Evolutionary conservation across 768 basidiomycete species (phyloP).

Genomic region (Pisolithus microcarpus): DNA sequence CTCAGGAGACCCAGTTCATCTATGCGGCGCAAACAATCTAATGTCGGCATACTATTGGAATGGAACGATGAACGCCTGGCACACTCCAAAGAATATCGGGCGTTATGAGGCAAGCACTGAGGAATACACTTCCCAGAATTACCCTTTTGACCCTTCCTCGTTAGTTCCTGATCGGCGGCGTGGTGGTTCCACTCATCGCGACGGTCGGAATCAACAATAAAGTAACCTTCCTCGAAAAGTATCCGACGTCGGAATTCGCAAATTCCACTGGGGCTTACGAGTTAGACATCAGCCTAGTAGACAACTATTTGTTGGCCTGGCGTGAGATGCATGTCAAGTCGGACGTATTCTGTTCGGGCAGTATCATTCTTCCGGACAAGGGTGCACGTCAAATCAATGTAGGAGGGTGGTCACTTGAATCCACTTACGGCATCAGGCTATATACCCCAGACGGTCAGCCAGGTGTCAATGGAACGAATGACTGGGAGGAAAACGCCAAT

Average conservation of each 20-base stretch:
- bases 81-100: conserved; percentile 57
- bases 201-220: conserved; percentile 79
- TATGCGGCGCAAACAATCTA: conserved; percentile 56
- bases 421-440: conserved; percentile 66
- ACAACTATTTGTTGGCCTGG: conserved; percentile 47
- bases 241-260: conserved; percentile 49
- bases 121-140: neutral
- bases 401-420: conserved; percentile 54
- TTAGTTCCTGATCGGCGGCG: conserved; percentile 45
- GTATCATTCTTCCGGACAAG: conserved; percentile 69
- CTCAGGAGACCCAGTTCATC: conserved; percentile 61
- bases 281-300: conserved; percentile 53
- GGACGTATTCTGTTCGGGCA: conserved; percentile 75
- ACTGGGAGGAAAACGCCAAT: conserved; percentile 69
- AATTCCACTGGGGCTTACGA: conserved; percentile 79
- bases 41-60: conserved; percentile 51
- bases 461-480: conserved; percentile 67
- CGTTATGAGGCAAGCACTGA: conserved; percentile 54
- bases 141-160: neutral
- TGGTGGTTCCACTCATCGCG: conserved; percentile 66
- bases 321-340: conserved; percentile 70
- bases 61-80: conserved; percentile 51
- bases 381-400: conserved; percentile 34
- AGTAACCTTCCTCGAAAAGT: conserved; percentile 73
- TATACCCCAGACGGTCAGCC: conserved; percentile 62